Base-by-base conservation (phyloP, 306 rosid species). In the Canavalia gladiata region DNA sequence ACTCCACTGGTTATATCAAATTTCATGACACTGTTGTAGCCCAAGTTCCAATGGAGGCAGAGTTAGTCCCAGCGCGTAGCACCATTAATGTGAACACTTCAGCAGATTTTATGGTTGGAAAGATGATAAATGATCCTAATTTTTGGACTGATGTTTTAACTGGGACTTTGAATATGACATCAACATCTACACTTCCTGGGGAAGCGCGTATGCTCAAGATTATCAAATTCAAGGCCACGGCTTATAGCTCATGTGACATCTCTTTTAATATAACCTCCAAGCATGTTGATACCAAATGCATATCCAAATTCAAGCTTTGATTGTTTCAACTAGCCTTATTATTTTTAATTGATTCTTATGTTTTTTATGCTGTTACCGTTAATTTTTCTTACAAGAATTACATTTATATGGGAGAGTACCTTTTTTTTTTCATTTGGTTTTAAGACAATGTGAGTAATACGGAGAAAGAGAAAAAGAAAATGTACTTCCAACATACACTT, bases 221-320 rank as follows among this genome's bases (percentile, higher is more conserved):
- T 25, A 42, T 92, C 55, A 88, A 84, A 84, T 4, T 75, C n/a
- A 79, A 75, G 66, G 91, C 89, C 25, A 86, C 63, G 4, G 80
- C 68, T 49, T 57, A 64, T 45, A 86, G 69, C 47, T 12, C 7
- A 0, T 87, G 97, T 74, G 57, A 88, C 33, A 82, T 90, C 56
- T 73, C 85, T 31, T 6, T 88, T 83, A 51, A 74, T 18, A 0
- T 92, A 6, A 7, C 0, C 18, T 28, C 85, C 7, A 18, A 2
- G 78, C 1, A 10, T 9, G 72, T 58, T 68, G 55, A 76, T 25
- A 67, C 90, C 10, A 70, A 2, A 0, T 92, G 97, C 75, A 41
- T 6, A 1, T 62, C 88, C 58, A 83, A 77, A 43, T 30, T 90
- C 59, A 84, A 89, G 82, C 2, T 88, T 31, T 81, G 46, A 33